A percentile compares a stretch with the other conserved stretches of the same genome.
Conservation (phyloP, 768 basidiomycete species). For the Phylloporus rhodoxanthus region DNA sequence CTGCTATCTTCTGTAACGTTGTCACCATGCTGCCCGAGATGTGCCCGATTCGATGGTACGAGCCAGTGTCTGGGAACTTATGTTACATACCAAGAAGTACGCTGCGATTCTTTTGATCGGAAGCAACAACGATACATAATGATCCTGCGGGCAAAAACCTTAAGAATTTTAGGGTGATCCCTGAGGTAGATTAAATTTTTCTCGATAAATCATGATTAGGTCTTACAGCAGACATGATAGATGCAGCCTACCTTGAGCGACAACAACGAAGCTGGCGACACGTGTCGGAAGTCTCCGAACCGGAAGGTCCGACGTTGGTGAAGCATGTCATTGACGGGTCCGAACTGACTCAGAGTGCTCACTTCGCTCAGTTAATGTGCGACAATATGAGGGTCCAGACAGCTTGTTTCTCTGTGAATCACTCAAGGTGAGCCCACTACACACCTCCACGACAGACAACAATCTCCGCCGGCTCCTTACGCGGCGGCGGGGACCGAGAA, state of each 20-base stretch:
- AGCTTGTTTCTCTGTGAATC: background rate
- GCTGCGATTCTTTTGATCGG: conserved; percentile 21
- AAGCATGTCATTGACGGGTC: conserved; percentile 14
- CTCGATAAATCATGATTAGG: conserved; percentile 13
- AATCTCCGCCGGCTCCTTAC: conserved; percentile 26
- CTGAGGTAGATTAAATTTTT: conserved; percentile 21
- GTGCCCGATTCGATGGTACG: conserved; percentile 9
- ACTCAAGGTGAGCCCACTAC: conserved; percentile 1
- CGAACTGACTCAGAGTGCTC: conserved; percentile 10
- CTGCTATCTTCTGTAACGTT: conserved; percentile 21
- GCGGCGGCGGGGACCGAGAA: conserved; percentile 11
- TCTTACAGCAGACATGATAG: conserved; percentile 2
- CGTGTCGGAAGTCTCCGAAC: conserved; percentile 23
- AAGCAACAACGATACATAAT: conserved; percentile 28
- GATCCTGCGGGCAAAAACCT: conserved; percentile 18
- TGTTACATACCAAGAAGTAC: conserved; percentile 11
- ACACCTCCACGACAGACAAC: conserved; percentile 6
- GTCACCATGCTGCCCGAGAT: conserved; percentile 16
- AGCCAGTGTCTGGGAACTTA: conserved; percentile 9
- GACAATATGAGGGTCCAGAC: conserved; percentile 1
- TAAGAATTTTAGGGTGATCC: conserved; percentile 29
- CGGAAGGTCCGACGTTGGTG: conserved; percentile 2
- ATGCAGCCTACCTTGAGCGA: conserved; percentile 7
- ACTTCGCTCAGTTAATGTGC: conserved; percentile 9
- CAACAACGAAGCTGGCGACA: conserved; percentile 4